Conservation (phyloP, 2,329 filamentous ascomycete species). For the Penicillium oxalicum region DNA sequence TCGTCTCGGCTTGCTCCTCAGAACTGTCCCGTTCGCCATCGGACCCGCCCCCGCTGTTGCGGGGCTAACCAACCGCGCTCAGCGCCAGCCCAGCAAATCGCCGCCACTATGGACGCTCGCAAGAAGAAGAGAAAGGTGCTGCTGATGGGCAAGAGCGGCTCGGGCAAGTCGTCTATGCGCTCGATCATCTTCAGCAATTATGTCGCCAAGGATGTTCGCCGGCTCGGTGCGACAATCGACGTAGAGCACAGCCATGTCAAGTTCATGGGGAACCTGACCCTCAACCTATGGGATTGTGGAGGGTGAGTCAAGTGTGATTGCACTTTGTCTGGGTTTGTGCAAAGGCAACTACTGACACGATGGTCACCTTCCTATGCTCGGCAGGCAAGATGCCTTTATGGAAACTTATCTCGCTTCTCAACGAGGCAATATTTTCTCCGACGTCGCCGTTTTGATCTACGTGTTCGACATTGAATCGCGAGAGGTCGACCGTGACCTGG, state of each 20-base stretch:
- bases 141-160: conserved; percentile 92
- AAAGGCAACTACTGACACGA: neutral
- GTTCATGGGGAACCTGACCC: conserved; percentile 93
- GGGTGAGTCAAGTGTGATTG: conserved; percentile 50
- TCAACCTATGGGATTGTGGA: conserved; percentile 98
- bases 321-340: too few relatives aligned
- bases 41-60: conserved; percentile 18
- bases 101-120: conserved; percentile 37
- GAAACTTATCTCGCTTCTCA: conserved; percentile 97
- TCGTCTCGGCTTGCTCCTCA: conserved; percentile 6
- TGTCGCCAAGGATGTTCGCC: conserved; percentile 87
- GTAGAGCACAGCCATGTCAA: conserved; percentile 98
- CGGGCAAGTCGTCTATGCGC: conserved; percentile 96
- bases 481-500: conserved; percentile 86
- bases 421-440: conserved; percentile 91
- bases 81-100: conserved; percentile 8
- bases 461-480: conserved; percentile 98
- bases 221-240: conserved; percentile 92
- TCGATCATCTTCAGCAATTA: conserved; percentile 99
- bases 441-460: conserved; percentile 95
- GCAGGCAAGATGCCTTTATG: conserved; percentile 92
- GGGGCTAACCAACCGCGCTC: conserved; percentile 17
- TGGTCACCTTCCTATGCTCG: neutral
- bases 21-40: conserved; percentile 10
- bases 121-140: conserved; percentile 81